Evolutionary conservation across 2,329 filamentous ascomycete genomes (phyloP).

Genomic region (Trichoderma pleuroti): DNA sequence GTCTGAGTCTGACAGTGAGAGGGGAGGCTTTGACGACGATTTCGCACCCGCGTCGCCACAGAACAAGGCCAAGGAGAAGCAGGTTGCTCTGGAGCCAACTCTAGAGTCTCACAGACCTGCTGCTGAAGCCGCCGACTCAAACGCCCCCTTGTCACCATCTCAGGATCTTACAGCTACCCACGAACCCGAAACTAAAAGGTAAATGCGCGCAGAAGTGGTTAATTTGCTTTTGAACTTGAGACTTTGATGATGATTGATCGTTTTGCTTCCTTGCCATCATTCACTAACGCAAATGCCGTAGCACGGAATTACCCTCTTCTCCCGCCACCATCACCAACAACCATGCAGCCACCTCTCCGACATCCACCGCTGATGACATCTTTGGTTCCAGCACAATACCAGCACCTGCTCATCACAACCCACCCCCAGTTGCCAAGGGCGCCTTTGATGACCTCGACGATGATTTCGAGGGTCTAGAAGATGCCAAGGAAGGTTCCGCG

Average conservation of each 20-base stretch:
- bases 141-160: slow-evolving; percentile 24
- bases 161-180: slow-evolving; percentile 24
- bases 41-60: slow-evolving; percentile 66
- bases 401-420: slow-evolving; percentile 30
- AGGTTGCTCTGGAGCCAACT: not conserved
- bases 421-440: slow-evolving; percentile 39
- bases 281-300: slow-evolving; percentile 18
- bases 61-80: slow-evolving; percentile 29
- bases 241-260: not conserved
- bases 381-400: slow-evolving; percentile 37
- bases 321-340: slow-evolving; percentile 31
- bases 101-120: not conserved
- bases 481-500: slow-evolving; percentile 74
- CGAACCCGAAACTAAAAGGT: slow-evolving; percentile 28
- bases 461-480: slow-evolving; percentile 78
- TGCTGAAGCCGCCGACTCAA: not conserved
- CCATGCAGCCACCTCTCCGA: slow-evolving; percentile 23
- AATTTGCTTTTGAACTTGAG: not conserved
- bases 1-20: slow-evolving; percentile 75
- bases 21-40: slow-evolving; percentile 88
- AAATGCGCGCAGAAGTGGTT: slow-evolving; percentile 14
- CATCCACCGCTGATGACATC: slow-evolving; percentile 41
- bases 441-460: slow-evolving; percentile 74
- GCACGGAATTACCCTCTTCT: slow-evolving; percentile 32
- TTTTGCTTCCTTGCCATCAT: not conserved